These are phyloP conservation scores for Hyaloscypha variabilis DNA, from an alignment of 495 filamentous ascomycete species.

Conservation along the genomic window DNA sequence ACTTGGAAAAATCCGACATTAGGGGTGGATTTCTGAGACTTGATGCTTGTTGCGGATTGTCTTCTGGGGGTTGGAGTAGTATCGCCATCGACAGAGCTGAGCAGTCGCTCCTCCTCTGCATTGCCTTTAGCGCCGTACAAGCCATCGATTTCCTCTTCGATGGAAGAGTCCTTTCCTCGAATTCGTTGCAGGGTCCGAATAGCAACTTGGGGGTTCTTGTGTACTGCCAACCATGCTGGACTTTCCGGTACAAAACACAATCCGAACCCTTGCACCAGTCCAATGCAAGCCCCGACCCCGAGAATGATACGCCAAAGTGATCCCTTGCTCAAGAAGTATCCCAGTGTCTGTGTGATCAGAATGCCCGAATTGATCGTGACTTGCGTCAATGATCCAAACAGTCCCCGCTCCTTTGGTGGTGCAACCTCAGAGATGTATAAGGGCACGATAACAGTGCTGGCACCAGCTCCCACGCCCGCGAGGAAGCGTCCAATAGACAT, in stretches of 20 bases:
- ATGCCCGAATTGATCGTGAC: constrained; percentile 96
- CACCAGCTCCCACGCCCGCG: constrained; percentile 82
- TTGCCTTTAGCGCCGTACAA: constrained; percentile 54
- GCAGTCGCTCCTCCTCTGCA: constrained; percentile 50
- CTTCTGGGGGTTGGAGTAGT: constrained; percentile 18
- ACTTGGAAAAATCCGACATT: constrained; percentile 70
- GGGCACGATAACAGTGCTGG: constrained; percentile 90
- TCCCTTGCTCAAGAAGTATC: constrained; percentile 80
- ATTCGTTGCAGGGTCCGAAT: constrained; percentile 71
- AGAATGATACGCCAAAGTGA: constrained; percentile 84
- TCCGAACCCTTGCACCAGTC: constrained; percentile 63
- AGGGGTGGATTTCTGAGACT: constrained; percentile 38
- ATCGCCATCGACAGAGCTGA: constrained; percentile 30
- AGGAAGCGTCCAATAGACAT: constrained; percentile 76
- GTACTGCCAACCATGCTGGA: constrained; percentile 79
- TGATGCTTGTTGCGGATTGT: constrained; percentile 47
- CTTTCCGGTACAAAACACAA: constrained; percentile 79
- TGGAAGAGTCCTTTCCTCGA: constrained; percentile 66
- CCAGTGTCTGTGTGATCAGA: constrained; percentile 77
- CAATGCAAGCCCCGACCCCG: constrained; percentile 70
- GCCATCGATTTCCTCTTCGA: constrained; percentile 70
- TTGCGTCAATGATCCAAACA: constrained; percentile 91
- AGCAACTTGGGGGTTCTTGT: constrained; percentile 62
- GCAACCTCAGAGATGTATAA: constrained; percentile 92
- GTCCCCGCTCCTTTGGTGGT: constrained; percentile 74